Evolutionary conservation across 371 early-diverging fungal genomes (phyloP).

Genomic region (Mucor circinelloides): DNA sequence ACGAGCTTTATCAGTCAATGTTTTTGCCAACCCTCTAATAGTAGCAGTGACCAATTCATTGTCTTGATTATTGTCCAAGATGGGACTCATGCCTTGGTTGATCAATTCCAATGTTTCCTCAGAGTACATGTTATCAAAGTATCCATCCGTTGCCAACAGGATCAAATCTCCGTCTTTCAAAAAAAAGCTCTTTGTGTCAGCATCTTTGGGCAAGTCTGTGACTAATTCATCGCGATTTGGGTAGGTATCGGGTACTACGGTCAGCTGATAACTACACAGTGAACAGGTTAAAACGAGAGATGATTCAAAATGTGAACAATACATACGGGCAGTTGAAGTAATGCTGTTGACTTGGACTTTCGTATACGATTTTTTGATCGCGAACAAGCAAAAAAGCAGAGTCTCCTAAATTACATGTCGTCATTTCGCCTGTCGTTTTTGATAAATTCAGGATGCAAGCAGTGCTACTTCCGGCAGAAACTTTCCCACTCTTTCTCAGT

Average conservation of each 20-base stretch:
- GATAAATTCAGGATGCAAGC: conserved; percentile 69
- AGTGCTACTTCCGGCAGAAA: conserved; percentile 70
- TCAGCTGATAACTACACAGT: conserved; percentile 61
- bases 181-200: conserved; percentile 58
- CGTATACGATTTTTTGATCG: conserved; percentile 60
- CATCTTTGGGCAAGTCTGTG: conserved; percentile 68
- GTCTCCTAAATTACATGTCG: conserved; percentile 68
- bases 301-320: neutral
- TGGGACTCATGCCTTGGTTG: conserved; percentile 43
- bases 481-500: conserved; percentile 57
- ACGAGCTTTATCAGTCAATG: conserved; percentile 59
- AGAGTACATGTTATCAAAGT: conserved; percentile 71
- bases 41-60: conserved; percentile 49
- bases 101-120: conserved; percentile 62
- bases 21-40: conserved; percentile 57
- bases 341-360: conserved; percentile 70
- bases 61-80: conserved; percentile 16
- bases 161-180: conserved; percentile 71
- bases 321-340: conserved; percentile 73
- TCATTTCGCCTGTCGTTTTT: conserved; percentile 64
- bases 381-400: conserved; percentile 68
- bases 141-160: conserved; percentile 72
- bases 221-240: conserved; percentile 59
- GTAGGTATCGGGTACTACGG: conserved; percentile 61
- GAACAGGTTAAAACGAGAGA: neutral